Evolutionary conservation across 306 rosid genomes (phyloP), one percentile per base, ranked within the genome.

Genomic region (Lathyrus sativus): DNA sequence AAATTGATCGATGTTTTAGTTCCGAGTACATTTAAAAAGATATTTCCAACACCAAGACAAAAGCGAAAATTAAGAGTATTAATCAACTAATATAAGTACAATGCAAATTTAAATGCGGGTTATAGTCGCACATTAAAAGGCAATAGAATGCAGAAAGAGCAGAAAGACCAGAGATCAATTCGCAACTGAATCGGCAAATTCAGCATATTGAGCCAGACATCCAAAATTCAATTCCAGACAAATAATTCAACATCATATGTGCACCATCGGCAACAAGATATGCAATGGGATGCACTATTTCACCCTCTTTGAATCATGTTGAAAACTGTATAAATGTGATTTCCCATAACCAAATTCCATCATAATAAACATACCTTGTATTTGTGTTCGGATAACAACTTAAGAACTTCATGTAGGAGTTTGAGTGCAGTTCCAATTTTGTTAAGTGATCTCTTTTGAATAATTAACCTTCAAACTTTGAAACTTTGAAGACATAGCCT

Each of bases 71-170:
- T 11, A 38, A 45, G 13, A 62, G 0, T 19, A 70, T 38, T 69
- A 3, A 63, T 49, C 77, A 70, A 42, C 19, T 65, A 35, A 43
- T 60, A 7, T 7, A n/a, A 56, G 67, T 49, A 50, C 73, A 63
- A 31, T 1, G 61, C 66, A 72, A 54, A 76, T 62, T 65, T 28
- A 60, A 63, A 70, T 70, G 28, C 12, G 26, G 33, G 19, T 29
- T 53, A 60, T 44, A 65, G 62, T 57, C 0, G 48, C 58, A 61
- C 62, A 76, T 45, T 35, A 73, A 26, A 55, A 71, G 76, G 76
- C 42, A 76, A 80, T 22, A 31, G 76, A 74, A 62, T 72, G 64
- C 66, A 63, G 68, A 70, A 54, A 33, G 54, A 76, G 64, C 66
- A 63, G 68, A 65, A 54, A 33, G 54, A 62, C 72, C 78, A 72